These are phyloP conservation scores for Chlorella ohadii DNA, from an alignment of 139 green algal genomes.

Conservation along the genomic window DNA sequence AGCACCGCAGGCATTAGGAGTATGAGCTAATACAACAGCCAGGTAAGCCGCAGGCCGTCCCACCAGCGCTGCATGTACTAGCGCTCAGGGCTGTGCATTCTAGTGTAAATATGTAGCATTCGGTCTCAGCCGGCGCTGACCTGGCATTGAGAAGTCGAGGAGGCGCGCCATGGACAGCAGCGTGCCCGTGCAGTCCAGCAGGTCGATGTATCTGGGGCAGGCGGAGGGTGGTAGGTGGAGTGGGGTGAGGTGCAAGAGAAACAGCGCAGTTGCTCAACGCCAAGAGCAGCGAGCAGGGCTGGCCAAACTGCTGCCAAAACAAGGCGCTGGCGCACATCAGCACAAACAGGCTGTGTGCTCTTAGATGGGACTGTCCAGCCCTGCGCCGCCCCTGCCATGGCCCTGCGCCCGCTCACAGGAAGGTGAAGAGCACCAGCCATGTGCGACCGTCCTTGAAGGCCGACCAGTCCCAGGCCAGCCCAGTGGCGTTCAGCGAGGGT, in stretches of 20 bases:
- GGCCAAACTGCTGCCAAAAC: background rate
- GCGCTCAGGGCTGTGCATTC: too few species aligned
- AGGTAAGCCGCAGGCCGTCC: too few species aligned
- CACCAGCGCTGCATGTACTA: too few species aligned
- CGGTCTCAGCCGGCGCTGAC: constrained; percentile 32
- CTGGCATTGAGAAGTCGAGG: constrained; percentile 68
- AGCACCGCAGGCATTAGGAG: too few species aligned
- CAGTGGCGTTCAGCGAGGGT: constrained; percentile 53
- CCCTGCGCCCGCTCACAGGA: constrained; percentile 54
- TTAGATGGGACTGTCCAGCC: too few species aligned
- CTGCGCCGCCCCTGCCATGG: background rate
- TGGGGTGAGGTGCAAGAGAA: too few species aligned
- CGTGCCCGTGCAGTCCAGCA: constrained; percentile 81
- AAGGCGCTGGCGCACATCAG: too few species aligned
- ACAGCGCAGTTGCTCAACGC: too few species aligned
- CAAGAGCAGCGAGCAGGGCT: too few species aligned
- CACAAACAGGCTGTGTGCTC: too few species aligned
- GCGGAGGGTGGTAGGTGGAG: background rate
- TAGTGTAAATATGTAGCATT: too few species aligned
- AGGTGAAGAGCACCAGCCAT: constrained; percentile 80
- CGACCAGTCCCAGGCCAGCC: constrained; percentile 53
- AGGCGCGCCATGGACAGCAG: constrained; percentile 83
- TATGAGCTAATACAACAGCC: too few species aligned
- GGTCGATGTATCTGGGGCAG: constrained; percentile 72
- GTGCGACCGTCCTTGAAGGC: constrained; percentile 53